These are phyloP conservation scores for Scheffersomyces insectosa DNA, from an alignment of 1,139 yeast species.

Conservation along the genomic window DNA sequence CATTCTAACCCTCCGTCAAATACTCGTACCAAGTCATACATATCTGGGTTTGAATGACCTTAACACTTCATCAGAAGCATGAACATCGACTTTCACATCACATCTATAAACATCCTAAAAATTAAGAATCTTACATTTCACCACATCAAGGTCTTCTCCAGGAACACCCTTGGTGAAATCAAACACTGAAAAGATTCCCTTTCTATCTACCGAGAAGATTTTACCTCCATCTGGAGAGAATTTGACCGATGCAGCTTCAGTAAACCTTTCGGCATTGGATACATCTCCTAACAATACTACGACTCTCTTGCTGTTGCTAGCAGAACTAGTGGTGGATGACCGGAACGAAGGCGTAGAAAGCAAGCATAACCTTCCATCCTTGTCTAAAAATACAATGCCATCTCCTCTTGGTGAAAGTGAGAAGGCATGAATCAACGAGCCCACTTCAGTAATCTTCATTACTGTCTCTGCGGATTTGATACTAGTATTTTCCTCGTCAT, in stretches of 20 bases:
- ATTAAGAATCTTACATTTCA: conserved; percentile 62
- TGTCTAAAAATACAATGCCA: conserved; percentile 76
- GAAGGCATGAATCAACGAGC: conserved; percentile 70
- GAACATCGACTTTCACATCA: too few species aligned
- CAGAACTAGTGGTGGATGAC: conserved; percentile 19
- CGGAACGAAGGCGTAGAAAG: conserved; percentile 63
- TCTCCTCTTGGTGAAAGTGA: conserved; percentile 86
- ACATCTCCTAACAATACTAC: conserved; percentile 78
- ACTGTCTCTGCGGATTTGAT: conserved; percentile 35
- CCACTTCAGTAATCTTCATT: conserved; percentile 72
- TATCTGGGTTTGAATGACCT: too few species aligned
- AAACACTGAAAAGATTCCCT: conserved; percentile 73
- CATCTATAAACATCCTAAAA: neutral
- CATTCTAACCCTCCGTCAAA: too few species aligned
- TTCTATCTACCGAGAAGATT: conserved; percentile 73
- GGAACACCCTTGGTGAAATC: conserved; percentile 90
- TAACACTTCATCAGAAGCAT: too few species aligned
- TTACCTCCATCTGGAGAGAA: conserved; percentile 84
- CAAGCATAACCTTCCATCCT: conserved; percentile 73
- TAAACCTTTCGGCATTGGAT: conserved; percentile 64
- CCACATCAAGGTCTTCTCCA: conserved; percentile 70
- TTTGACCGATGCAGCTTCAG: conserved; percentile 72
- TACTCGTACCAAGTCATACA: too few species aligned
- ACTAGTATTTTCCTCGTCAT: conserved; percentile 17
- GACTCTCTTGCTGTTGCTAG: conserved; percentile 39